Conservation (phyloP, 345 rosid species). For the Trapa incisa region DNA sequence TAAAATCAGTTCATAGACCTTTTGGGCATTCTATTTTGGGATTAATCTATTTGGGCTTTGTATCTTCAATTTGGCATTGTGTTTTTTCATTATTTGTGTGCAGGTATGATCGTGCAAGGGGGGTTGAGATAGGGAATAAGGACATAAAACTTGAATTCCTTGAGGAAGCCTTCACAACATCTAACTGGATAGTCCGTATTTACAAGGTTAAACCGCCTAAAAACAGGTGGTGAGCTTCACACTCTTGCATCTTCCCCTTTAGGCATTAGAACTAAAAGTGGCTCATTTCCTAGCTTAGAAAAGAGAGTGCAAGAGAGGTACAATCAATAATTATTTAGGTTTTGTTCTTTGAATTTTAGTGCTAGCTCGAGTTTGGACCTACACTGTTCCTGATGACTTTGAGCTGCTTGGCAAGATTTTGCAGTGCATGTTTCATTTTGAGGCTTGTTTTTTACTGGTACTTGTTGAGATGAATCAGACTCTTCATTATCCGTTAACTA, state of each 20-base stretch:
- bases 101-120: conserved; percentile 95
- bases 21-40: too few species aligned
- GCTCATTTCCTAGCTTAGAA: too few species aligned
- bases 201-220: conserved; percentile 94
- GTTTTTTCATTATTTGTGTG: neutral
- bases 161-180: conserved; percentile 96
- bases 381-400: neutral
- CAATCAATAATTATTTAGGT: neutral
- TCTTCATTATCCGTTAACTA: too few species aligned
- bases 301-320: neutral
- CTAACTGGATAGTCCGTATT: conserved; percentile 95
- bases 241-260: neutral
- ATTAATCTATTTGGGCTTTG: too few species aligned
- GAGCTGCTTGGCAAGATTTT: neutral
- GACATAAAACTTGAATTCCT: conserved; percentile 77
- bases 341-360: neutral
- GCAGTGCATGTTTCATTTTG: neutral
- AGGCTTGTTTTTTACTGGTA: neutral
- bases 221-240: conserved; percentile 59
- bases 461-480: neutral
- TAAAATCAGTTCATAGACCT: too few species aligned
- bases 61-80: neutral
- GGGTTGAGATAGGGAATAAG: conserved; percentile 95
- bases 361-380: neutral
- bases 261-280: neutral